Base-by-base conservation (phyloP, 2,329 filamentous ascomycete genomes). In the Tolypocladium tropicale region DNA sequence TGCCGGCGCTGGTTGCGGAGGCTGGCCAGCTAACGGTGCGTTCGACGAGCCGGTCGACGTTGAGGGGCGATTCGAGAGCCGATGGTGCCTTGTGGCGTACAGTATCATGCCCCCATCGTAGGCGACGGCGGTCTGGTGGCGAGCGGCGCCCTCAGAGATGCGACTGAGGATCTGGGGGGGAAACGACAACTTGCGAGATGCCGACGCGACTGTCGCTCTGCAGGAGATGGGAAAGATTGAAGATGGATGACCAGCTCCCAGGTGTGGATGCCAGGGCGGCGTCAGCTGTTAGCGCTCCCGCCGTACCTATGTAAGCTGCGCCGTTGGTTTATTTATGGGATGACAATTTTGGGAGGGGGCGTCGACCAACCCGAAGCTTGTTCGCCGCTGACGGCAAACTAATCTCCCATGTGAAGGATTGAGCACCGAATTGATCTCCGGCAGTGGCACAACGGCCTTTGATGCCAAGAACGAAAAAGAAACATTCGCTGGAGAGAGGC, bases 1-100 rank as follows among this genome's bases (percentile, higher is more conserved):
- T 80, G 59, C 30, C 50, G 28, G 6, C 10, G 18, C 28, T 33
- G 18, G 4, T 12, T 21, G 12, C 28, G 28, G 28, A 10, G 28
- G 28, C 46, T 10, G 46, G 18, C 18, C 46, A 21, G 46, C 46
- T 6, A 33, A 2, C 18, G 18, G 21, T 18, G 46, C 46, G 6
- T 49, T 33, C 11, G 18, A 49, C 4, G 46, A 11, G 46, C 25
- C 46, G 16, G 46, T 32, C 28, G 16, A 49, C 7, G 46, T 49
- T 5, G 28, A 32, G 9, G 7, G 18, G 18, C 46, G 30, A 49
- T 32, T n/a, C 46, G 46, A 12, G 46, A 32, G 46, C 30, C 11
- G 28, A 25, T n/a, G 46, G 46, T 32, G 46, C 46, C 18, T n/a
- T 4, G 28, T 32, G 46, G 28, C 46, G 28, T n/a, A 18, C 46